Conservation (phyloP, 2,329 filamentous ascomycete genomes). For the Dissoconium aciculare region DNA sequence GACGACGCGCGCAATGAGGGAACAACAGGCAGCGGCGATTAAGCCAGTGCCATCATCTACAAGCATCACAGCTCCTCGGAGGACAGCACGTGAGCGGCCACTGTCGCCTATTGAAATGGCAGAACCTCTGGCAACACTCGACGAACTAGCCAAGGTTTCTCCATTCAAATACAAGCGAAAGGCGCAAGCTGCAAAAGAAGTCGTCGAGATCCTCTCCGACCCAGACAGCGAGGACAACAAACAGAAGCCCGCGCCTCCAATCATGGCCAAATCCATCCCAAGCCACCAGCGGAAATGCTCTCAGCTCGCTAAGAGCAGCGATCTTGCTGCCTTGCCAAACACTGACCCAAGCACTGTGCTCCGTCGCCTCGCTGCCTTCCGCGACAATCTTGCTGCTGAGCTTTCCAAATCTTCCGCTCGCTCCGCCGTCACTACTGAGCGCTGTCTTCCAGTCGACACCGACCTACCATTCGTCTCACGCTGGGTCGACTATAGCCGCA, state of each 20-base stretch:
- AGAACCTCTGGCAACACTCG: slow-evolving; percentile 20
- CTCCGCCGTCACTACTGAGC: slow-evolving; percentile 7
- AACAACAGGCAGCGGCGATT: slow-evolving; percentile 11
- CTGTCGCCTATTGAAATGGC: slow-evolving; percentile 12
- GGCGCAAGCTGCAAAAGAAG: slow-evolving; percentile 17
- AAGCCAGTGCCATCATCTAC: not conserved
- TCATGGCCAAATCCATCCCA: slow-evolving; percentile 8
- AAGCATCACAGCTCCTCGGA: slow-evolving; percentile 7
- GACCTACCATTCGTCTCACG: slow-evolving; percentile 47
- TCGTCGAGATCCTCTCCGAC: slow-evolving; percentile 25
- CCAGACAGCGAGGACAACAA: slow-evolving; percentile 17
- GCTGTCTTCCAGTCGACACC: slow-evolving; percentile 20
- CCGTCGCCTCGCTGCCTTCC: slow-evolving; percentile 29
- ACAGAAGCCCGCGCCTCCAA: slow-evolving; percentile 8
- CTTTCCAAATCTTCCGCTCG: slow-evolving; percentile 24
- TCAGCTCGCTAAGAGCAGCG: slow-evolving; percentile 4
- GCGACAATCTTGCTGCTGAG: slow-evolving; percentile 32
- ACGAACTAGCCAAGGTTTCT: slow-evolving; percentile 19
- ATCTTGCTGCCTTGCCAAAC: slow-evolving; percentile 19
- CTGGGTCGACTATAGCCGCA: slow-evolving; percentile 82
- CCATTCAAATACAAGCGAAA: slow-evolving; percentile 16
- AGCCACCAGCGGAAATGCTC: slow-evolving; percentile 9
- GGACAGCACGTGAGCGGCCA: slow-evolving; percentile 12
- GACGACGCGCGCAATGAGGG: slow-evolving; percentile 13
- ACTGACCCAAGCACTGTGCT: slow-evolving; percentile 34